These are phyloP conservation scores for Salix viminalis DNA, from an alignment of 345 rosid species.

Conservation along the genomic window DNA sequence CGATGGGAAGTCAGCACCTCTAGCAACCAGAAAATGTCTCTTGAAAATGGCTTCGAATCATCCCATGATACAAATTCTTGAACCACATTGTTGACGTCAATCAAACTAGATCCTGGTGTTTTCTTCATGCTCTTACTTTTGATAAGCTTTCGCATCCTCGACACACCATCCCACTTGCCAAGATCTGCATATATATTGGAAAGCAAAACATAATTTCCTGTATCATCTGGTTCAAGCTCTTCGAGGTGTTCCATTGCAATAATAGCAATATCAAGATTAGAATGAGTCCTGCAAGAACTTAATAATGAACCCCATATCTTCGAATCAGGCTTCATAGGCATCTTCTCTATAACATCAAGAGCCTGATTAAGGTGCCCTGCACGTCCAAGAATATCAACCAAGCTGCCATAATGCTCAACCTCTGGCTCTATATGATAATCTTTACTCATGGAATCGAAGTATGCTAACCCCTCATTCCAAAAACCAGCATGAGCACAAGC, in stretches of 20 bases:
- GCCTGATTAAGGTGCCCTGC: constrained; percentile 8
- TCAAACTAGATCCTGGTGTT: constrained; percentile 53
- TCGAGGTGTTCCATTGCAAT: constrained; percentile 41
- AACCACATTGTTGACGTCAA: constrained; percentile 49
- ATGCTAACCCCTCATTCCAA: constrained; percentile 10
- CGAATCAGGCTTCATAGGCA: constrained; percentile 21
- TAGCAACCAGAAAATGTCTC: constrained; percentile 34
- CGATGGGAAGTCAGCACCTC: constrained; percentile 33
- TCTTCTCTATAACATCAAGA: background rate
- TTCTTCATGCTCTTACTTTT: constrained; percentile 44
- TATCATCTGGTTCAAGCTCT: constrained; percentile 51
- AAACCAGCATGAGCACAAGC: constrained; percentile 21
- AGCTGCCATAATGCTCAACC: constrained; percentile 11
- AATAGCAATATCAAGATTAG: constrained; percentile 15
- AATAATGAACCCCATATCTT: constrained; percentile 17
- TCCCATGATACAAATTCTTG: constrained; percentile 54
- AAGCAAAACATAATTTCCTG: constrained; percentile 54
- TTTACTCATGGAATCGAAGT: constrained; percentile 13
- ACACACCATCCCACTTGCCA: constrained; percentile 49
- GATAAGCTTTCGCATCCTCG: constrained; percentile 37
- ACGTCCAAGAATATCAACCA: constrained; percentile 18
- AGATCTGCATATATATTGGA: constrained; percentile 54
- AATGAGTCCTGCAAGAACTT: constrained; percentile 15
- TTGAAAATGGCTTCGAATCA: constrained; percentile 39
- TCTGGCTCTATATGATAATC: constrained; percentile 7